Percentiles rank a stretch among this genome's conserved stretches.
phyloP scores from a whole-genome alignment of 768 basidiomycete genomes.

The Psilocybe tampanensis region DNA sequence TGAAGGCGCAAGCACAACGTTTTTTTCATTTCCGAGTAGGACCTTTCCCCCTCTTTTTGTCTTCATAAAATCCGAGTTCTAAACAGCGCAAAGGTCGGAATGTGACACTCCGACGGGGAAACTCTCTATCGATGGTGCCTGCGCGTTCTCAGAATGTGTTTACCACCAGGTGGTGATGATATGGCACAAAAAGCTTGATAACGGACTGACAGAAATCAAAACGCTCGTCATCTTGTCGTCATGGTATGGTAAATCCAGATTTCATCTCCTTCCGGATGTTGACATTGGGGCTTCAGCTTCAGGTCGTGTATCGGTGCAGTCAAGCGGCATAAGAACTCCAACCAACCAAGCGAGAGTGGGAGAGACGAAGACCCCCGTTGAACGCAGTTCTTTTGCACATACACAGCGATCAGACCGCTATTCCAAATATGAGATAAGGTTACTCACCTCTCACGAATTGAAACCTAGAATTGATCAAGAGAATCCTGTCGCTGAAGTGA shows the following conservation, averaged over 20 bases:
- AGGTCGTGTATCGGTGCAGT: slow-evolving; percentile 30
- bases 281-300: no score
- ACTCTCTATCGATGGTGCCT: neutral
- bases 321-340: slow-evolving; percentile 46
- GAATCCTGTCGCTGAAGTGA: slow-evolving; percentile 38
- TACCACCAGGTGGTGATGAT: neutral
- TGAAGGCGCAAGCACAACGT: slow-evolving; percentile 2
- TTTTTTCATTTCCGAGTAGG: slow-evolving; percentile 15
- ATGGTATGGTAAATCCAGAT: slow-evolving; percentile 37
- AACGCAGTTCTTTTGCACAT: slow-evolving; percentile 28
- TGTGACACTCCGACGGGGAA: neutral
- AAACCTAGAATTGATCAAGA: slow-evolving; percentile 40
- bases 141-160: neutral
- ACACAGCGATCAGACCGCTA: neutral
- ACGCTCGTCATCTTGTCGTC: no score
- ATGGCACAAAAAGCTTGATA: neutral
- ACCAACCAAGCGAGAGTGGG: slow-evolving; percentile 43
- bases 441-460: slow-evolving; percentile 36
- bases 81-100: neutral
- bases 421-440: neutral
- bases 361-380: slow-evolving; percentile 30
- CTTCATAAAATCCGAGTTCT: neutral
- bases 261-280: no score
- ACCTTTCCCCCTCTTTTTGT: neutral
- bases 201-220: neutral